These are phyloP conservation scores for Pelargonium australe DNA, from an alignment of 441 rosid genomes.

Conservation along the genomic window DNA sequence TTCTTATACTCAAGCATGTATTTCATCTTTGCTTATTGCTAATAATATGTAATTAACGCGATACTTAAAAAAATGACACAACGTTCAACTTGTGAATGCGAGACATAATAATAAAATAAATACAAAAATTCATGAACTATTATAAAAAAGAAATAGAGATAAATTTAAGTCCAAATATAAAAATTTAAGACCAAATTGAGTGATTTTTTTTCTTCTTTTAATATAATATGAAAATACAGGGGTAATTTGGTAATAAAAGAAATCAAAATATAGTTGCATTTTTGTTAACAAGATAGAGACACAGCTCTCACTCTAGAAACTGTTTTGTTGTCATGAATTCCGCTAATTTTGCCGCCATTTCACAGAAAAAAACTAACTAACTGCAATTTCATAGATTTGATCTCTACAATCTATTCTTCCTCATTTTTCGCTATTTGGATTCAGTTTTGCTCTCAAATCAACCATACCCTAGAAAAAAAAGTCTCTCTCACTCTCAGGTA, in stretches of 20 bases:
- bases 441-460: background rate
- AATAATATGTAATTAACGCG: too few species aligned
- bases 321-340: background rate
- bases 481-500: background rate
- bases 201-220: too few species aligned
- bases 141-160: too few species aligned
- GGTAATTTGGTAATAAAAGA: background rate
- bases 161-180: too few species aligned
- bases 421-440: background rate
- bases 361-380: background rate
- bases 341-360: constrained; percentile 4
- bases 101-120: too few species aligned
- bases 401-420: background rate
- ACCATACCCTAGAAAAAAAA: background rate
- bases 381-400: constrained; percentile 3
- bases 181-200: too few species aligned
- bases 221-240: background rate
- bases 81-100: too few species aligned
- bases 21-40: too few species aligned
- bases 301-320: too few species aligned
- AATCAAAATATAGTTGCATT: background rate
- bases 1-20: too few species aligned
- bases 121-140: too few species aligned
- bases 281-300: background rate
- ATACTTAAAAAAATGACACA: too few species aligned